phyloP scores from a whole-genome alignment of 768 basidiomycete genomes.

The Boletus rubroflammeus region DNA sequence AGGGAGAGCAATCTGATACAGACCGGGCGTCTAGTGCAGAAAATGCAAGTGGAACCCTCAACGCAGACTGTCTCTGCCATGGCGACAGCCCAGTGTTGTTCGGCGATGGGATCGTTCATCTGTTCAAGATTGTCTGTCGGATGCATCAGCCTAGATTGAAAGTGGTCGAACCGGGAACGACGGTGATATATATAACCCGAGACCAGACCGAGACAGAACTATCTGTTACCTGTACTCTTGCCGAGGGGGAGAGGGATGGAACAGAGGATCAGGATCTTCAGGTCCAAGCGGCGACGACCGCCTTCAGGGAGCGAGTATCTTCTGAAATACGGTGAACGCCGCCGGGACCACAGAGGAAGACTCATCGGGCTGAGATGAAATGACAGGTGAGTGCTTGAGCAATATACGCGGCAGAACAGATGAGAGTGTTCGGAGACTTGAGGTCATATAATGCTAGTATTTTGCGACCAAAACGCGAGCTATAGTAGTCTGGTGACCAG shows the following conservation, averaged over 20 bases:
- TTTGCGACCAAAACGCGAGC: neutral
- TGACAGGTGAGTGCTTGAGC: neutral
- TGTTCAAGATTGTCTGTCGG: neutral
- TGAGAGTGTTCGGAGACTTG: neutral
- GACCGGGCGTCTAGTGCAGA: constrained; percentile 8
- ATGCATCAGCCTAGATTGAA: neutral
- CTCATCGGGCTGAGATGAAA: neutral
- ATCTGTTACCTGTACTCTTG: neutral
- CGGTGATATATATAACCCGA: neutral
- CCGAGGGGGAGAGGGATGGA: neutral
- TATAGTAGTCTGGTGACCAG: no score
- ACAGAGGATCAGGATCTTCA: neutral
- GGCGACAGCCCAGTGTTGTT: constrained; percentile 12
- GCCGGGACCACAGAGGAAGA: neutral
- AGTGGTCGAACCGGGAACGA: neutral
- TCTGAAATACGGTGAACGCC: neutral
- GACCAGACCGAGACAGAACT: constrained; percentile 3
- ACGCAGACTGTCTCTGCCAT: constrained; percentile 10
- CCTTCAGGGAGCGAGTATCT: neutral
- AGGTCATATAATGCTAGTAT: neutral
- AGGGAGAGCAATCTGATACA: neutral
- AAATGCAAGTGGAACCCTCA: constrained; percentile 7
- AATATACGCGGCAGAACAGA: neutral
- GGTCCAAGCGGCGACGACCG: neutral
- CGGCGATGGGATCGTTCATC: neutral